Evolutionary conservation across 2,329 filamentous ascomycete genomes (phyloP), one percentile per base, ranked within the genome.

Genomic region (Torrubiella hemipterigena): DNA sequence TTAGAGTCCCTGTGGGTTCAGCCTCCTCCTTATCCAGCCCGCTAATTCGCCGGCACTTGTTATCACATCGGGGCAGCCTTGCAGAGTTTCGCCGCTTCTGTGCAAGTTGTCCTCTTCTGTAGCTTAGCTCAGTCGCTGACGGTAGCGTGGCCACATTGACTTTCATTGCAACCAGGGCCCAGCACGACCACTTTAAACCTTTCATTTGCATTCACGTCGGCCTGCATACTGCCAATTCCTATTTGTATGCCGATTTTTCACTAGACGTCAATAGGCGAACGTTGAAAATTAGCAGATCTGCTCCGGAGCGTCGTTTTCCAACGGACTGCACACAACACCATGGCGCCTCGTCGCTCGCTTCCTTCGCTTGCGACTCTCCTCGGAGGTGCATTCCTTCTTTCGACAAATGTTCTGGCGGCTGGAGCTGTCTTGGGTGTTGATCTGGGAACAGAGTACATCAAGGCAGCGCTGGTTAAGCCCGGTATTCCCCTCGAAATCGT

Each of bases 401-500:
- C 55, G n/a, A 41, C 50, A 28, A 50, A 71, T 42, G 67, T 66
- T 25, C 59, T 67, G 25, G 70, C 69, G 17, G 59, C 61, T 30
- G 63, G 84, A 7, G 84, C 85, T 32, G 87, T 96, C 13, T 66
- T 98, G 15, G 91, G 91, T 40, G 73, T 98, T 47, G 91, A 98
- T 58, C 69, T 98, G 33, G 91, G 91, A 44, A 95, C 91, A 34
- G 85, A 94, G 55, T 95, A 93, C 61, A 82, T 98, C 63, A 98
- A 96, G 65, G 89, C 89, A 17, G 78, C 83, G 11, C 73, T 98
- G 25, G 89, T 98, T 39, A 96, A 96, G 62, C 91, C 91, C 3
- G 91, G 91, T 38, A 89, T 93, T 31, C 91, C 91, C 9, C 83
- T 98, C 52, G 91, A 98, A 44, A 96, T 98, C 42, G 89, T 98